These are phyloP conservation scores for Glaciozyma martinii DNA, from an alignment of 768 basidiomycete species.

Conservation along the genomic window DNA sequence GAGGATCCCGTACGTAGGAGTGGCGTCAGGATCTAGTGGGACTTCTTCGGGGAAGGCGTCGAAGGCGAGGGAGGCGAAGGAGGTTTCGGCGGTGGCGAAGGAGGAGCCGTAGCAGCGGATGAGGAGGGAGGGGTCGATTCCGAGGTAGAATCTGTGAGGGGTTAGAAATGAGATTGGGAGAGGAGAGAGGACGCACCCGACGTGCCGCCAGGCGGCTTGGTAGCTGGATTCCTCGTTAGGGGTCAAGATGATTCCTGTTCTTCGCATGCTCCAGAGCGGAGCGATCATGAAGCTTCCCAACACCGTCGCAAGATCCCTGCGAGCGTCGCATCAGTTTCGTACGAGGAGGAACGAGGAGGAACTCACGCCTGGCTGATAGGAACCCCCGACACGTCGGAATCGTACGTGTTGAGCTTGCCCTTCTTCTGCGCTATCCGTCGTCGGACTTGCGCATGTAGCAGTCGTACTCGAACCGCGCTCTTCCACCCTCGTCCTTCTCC, in stretches of 20 bases:
- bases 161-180: neutral
- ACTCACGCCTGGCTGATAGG: slow-evolving; percentile 40
- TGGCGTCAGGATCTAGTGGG: slow-evolving; percentile 20
- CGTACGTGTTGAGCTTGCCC: slow-evolving; percentile 34
- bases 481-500: slow-evolving; percentile 36
- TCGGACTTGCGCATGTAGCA: slow-evolving; percentile 38
- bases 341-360: neutral
- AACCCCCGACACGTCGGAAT: slow-evolving; percentile 33
- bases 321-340: neutral
- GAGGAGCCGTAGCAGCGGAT: slow-evolving; percentile 25
- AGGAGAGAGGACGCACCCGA: slow-evolving; percentile 32
- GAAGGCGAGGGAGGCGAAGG: slow-evolving; percentile 37
- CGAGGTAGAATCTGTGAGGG: slow-evolving; percentile 37
- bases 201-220: slow-evolving; percentile 36
- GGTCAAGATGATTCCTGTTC: slow-evolving; percentile 32
- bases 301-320: slow-evolving; percentile 37
- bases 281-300: slow-evolving; percentile 38
- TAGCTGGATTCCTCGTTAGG: slow-evolving; percentile 34
- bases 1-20: slow-evolving; percentile 37
- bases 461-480: slow-evolving; percentile 36
- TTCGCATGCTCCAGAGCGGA: slow-evolving; percentile 37
- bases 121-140: slow-evolving; percentile 34
- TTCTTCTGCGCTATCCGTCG: slow-evolving; percentile 29
- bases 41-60: slow-evolving; percentile 33
- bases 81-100: slow-evolving; percentile 21